Evolutionary conservation across 2,329 filamentous ascomycete genomes (phyloP).

Genomic region (Penicillium capsulatum): DNA sequence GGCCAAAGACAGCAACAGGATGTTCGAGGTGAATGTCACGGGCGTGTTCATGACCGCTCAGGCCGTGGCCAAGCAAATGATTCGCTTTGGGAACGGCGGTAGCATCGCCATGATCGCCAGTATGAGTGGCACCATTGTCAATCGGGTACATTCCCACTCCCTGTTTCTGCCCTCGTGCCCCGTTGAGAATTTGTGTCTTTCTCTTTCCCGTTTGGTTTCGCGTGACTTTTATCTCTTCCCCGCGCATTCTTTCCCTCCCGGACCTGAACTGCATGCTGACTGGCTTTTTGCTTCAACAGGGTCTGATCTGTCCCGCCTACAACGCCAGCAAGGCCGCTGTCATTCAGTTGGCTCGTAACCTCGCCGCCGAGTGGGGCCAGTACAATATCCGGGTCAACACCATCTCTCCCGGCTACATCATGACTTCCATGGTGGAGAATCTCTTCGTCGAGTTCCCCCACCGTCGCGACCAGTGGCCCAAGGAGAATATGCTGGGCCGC

Average conservation of each 20-base stretch:
- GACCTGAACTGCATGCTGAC: neutral
- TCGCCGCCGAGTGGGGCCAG: conserved; percentile 48
- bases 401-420: conserved; percentile 47
- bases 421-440: conserved; percentile 45
- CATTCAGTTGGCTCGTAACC: conserved; percentile 45
- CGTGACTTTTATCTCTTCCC: conserved; percentile 1
- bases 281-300: conserved; percentile 27
- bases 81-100: conserved; percentile 55
- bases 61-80: conserved; percentile 62
- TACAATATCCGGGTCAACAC: conserved; percentile 50
- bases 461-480: conserved; percentile 76
- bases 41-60: conserved; percentile 62
- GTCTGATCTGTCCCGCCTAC: conserved; percentile 48
- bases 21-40: conserved; percentile 60
- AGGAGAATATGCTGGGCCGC: conserved; percentile 76
- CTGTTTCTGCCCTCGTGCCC: conserved; percentile 1
- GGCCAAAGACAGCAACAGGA: conserved; percentile 57
- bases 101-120: conserved; percentile 61
- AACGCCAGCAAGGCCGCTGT: conserved; percentile 49
- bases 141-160: conserved; percentile 39
- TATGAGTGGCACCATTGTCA: conserved; percentile 60
- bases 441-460: conserved; percentile 61
- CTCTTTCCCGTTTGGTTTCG: too few relatives aligned
- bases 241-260: conserved; percentile 1
- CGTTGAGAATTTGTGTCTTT: too few relatives aligned